Conservation (phyloP, 2,329 filamentous ascomycete species). For the Pseudogymnoascus sp. region DNA sequence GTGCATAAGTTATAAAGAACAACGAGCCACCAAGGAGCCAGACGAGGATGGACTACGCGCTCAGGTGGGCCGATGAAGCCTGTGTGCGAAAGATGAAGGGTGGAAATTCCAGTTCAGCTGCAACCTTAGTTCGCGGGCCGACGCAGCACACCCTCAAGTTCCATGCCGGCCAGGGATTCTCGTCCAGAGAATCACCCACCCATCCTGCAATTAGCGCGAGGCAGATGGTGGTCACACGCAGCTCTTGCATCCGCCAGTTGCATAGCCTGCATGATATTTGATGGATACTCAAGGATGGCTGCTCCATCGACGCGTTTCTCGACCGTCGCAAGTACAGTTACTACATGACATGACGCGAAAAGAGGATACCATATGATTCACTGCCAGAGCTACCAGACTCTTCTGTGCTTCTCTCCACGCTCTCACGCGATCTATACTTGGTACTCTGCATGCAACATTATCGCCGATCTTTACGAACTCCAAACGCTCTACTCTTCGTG, state of each 20-base stretch:
- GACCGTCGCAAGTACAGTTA: neutral
- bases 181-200: constrained; percentile 7
- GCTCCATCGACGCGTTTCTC: constrained; percentile 6
- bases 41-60: neutral
- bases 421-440: constrained; percentile 6
- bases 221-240: constrained; percentile 5
- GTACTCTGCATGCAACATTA: neutral
- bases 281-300: neutral
- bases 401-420: constrained; percentile 4
- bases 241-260: constrained; percentile 3
- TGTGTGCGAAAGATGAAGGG: neutral
- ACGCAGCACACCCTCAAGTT: constrained; percentile 13
- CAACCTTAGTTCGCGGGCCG: constrained; percentile 13
- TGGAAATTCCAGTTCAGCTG: neutral
- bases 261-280: neutral
- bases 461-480: constrained; percentile 4
- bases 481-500: neutral
- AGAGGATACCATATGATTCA: constrained; percentile 8
- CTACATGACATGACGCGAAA: neutral
- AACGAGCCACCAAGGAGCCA: neutral
- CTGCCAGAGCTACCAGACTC: neutral
- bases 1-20: constrained; percentile 2
- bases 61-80: constrained; percentile 3
- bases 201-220: constrained; percentile 5
- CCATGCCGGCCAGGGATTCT: constrained; percentile 1